These are phyloP conservation scores for Colletotrichum tofieldiae DNA, from an alignment of 2,329 filamentous ascomycete genomes.

Conservation along the genomic window DNA sequence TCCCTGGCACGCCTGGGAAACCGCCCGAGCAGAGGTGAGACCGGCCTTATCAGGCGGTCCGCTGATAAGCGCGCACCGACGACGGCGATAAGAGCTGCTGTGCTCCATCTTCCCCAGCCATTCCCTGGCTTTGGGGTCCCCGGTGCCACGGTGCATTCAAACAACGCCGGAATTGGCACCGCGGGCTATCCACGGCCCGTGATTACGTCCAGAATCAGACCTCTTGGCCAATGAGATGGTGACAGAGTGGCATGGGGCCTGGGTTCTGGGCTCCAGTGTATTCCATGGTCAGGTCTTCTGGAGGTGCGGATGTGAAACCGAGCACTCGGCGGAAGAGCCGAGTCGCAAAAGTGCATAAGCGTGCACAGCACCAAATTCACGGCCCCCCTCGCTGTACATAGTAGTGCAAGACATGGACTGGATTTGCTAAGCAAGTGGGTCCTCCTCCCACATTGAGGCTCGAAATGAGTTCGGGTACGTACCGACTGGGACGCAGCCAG, in stretches of 20 bases:
- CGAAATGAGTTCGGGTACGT: conserved; percentile 21
- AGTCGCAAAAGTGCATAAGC: not conserved
- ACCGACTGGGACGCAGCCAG: conserved; percentile 6
- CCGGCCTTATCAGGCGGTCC: conserved; percentile 21
- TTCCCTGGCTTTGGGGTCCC: conserved; percentile 16
- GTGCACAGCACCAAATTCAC: not conserved
- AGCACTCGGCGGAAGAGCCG: conserved; percentile 31
- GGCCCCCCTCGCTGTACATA: not conserved
- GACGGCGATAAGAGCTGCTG: conserved; percentile 10
- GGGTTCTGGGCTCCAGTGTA: conserved; percentile 2
- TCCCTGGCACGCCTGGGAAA: conserved; percentile 6
- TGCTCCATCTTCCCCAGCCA: conserved; percentile 31
- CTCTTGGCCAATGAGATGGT: conserved; percentile 7
- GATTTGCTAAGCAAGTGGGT: conserved; percentile 1
- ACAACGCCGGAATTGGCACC: not conserved
- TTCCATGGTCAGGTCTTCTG: not conserved
- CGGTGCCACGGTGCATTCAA: not conserved
- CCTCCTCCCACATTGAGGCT: not conserved
- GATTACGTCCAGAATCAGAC: conserved; percentile 27
- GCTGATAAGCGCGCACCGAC: conserved; percentile 33
- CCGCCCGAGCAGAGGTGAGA: conserved; percentile 5
- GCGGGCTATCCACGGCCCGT: conserved; percentile 28
- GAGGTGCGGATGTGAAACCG: conserved; percentile 28
- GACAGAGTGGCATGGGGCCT: not conserved
- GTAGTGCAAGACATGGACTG: not conserved